A percentile compares a stretch with the other conserved stretches of the same genome.
phyloP scores from a whole-genome alignment of 1,284 basidiomycete species.

The Cutaneotrichosporon sp. region DNA sequence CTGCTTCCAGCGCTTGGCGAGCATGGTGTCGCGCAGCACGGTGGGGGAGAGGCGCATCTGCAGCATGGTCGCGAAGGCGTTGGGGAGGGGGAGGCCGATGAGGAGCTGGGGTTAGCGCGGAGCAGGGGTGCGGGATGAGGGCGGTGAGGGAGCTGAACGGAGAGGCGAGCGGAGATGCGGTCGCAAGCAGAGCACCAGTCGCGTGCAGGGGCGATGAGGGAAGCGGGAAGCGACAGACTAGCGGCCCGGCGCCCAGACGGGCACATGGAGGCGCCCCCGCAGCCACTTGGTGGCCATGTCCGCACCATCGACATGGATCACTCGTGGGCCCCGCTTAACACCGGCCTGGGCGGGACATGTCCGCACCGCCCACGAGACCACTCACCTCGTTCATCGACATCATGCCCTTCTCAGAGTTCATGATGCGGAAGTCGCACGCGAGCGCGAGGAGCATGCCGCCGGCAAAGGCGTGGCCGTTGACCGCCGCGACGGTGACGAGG shows the following conservation, averaged over 20 bases:
- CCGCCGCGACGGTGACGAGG: constrained; percentile 70
- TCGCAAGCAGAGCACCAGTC: no score
- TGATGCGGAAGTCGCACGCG: constrained; percentile 85
- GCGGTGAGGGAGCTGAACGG: no score
- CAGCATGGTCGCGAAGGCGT: constrained; percentile 69
- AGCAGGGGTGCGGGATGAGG: not conserved
- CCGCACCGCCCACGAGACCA: not conserved
- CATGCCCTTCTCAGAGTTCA: constrained; percentile 81
- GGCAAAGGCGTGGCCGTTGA: constrained; percentile 89
- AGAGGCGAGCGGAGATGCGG: no score
- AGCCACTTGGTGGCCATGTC: no score
- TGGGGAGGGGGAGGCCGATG: constrained; percentile 77
- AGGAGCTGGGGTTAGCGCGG: constrained; percentile 61
- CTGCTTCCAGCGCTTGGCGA: constrained; percentile 80
- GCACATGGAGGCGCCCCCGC: no score
- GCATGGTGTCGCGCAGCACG: constrained; percentile 71
- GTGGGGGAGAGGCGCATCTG: constrained; percentile 65
- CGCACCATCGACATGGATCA: no score
- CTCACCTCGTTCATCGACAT: constrained; percentile 89
- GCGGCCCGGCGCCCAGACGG: no score
- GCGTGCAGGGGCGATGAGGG: no score
- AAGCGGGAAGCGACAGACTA: no score
- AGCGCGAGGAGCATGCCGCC: constrained; percentile 78
- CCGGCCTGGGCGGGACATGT: not conserved
- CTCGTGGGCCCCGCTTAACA: no score